Base-by-base conservation (phyloP, 805 yeast genomes). In the Ogataea pilisensis region DNA sequence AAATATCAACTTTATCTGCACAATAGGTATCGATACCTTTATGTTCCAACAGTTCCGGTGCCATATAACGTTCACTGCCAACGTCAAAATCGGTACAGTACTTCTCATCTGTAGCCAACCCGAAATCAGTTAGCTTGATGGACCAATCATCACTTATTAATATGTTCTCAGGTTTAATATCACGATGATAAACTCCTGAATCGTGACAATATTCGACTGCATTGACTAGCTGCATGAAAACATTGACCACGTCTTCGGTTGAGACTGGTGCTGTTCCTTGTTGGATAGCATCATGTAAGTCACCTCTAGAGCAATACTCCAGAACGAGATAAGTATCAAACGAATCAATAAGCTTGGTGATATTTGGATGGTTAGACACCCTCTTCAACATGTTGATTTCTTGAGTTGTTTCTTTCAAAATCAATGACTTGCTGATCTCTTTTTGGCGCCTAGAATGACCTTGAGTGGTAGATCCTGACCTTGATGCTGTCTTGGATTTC, bases 61-160 rank as follows among this genome's bases (percentile, higher is more conserved):
- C 95, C 97, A 89, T 89, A 63, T 89, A 89, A 46, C 95, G 72
- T 63, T 87, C 95, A 40, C 87, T 78, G 19, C 96, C 96, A 43
- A 87, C 85, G 46, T 86, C 95, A 59, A 88, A 85, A 55, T 87
- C 89, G 27, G 76, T 64, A 52, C 86, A 80, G 34, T 66, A 63
- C 35, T 67, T 66, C 25, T 64, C 59, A 24, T 75, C 74, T 4
- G 82, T 75, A 2, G 82, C 80, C 47, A 76, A 63, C 2, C 82
- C 82, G 72, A 79, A 76, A 58, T 76, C 82, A 39, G 81, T 75
- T 29, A 76, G 59, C 50, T 75, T 76, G 44, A 76, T 69, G 4
- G 76, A 64, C 81, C 81, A 76, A 55, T 76, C 79, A 34, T 72
- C 72, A 28, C 70, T 58, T 42, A 76, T 72, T 45, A 76, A 62